phyloP scores from a whole-genome alignment of 345 rosid species.

The Euphorbia lathyris region DNA sequence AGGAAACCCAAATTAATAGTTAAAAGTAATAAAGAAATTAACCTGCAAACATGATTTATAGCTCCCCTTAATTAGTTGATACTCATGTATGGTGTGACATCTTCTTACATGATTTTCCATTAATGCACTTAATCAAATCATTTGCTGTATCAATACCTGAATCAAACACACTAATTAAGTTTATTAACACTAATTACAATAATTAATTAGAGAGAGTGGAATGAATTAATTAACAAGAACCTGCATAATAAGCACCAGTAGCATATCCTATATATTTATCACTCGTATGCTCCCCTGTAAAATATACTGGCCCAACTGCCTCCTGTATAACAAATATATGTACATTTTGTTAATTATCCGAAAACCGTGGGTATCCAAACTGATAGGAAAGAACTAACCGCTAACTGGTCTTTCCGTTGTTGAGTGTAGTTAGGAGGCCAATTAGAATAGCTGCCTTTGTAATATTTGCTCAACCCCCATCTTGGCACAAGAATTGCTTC shows the following conservation, averaged over 20 bases:
- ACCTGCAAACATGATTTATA: not conserved
- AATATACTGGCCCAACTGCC: constrained; percentile 31
- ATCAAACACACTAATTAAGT: not conserved
- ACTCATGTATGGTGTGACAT: not conserved
- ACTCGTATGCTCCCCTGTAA: constrained; percentile 37
- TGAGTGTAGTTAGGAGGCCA: constrained; percentile 25
- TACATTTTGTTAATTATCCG: too few relatives aligned
- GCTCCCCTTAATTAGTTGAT: not conserved
- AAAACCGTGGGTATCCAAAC: too few relatives aligned
- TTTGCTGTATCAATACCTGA: constrained; percentile 23
- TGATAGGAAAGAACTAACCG: constrained; percentile 12
- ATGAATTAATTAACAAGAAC: not conserved
- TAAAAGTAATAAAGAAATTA: not conserved
- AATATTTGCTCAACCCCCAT: constrained; percentile 30
- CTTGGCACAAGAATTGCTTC: constrained; percentile 25
- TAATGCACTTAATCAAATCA: constrained; percentile 16
- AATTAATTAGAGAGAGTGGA: not conserved
- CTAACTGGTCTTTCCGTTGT: constrained; percentile 13
- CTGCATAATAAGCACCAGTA: constrained; percentile 32
- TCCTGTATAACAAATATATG: constrained; percentile 9
- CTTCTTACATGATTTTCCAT: constrained; percentile 8
- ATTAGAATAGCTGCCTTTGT: constrained; percentile 23
- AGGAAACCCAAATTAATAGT: too few relatives aligned
- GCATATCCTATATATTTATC: constrained; percentile 25
- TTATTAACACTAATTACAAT: too few relatives aligned